Evolutionary conservation across 2,329 filamentous ascomycete species (phyloP), one percentile per base, ranked within the genome.

Genomic region (Verticillium isaacii): DNA sequence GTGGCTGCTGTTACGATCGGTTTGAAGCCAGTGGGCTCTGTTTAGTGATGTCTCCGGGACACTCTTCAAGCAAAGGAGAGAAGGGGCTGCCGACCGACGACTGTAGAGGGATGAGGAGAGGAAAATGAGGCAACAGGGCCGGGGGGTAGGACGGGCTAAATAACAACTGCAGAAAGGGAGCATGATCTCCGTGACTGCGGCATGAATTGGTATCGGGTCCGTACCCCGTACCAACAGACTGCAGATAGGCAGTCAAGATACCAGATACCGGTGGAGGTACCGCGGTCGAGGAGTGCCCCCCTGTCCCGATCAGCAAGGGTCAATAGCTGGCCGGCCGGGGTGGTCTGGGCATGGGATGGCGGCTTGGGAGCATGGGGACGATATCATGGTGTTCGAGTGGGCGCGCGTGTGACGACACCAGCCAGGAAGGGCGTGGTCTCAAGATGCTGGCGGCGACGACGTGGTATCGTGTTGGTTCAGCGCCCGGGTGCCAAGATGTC

Each of bases 131-230:
- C 32, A 34, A 23, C 60, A 62, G 34, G 8, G 55, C 55, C 29
- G 57, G 64, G 64, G 64, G 64, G 56, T 56, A 25, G 23, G 57
- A 59, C 63, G 32, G 57, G 57, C 61, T 63, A 66, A 63, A 64
- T 64, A 58, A 59, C 32, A 45, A 50, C 19, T 6, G n/a, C 11
- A 50, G 17, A 25, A n/a, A 50, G 9, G 23, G 19, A 23, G 45
- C 45, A 11, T 50, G 45, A 50, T 50, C 45, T 50, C 45, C 45
- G 19, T 25, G n/a, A n/a, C n/a, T 14, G 45, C 45, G n/a, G 37
- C 57, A 58, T 34, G 36, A 19, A 3, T 37, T 19, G 36, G 36
- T 15, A 57, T 11, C 29, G 5, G 29, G 5, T 11, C 17, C 32
- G 19, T n/a, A 23, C n/a, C n/a, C 39, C 45, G n/a, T 50, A 23